Conservation (phyloP, 1,284 basidiomycete genomes). For the Rhizoctonia solani region DNA sequence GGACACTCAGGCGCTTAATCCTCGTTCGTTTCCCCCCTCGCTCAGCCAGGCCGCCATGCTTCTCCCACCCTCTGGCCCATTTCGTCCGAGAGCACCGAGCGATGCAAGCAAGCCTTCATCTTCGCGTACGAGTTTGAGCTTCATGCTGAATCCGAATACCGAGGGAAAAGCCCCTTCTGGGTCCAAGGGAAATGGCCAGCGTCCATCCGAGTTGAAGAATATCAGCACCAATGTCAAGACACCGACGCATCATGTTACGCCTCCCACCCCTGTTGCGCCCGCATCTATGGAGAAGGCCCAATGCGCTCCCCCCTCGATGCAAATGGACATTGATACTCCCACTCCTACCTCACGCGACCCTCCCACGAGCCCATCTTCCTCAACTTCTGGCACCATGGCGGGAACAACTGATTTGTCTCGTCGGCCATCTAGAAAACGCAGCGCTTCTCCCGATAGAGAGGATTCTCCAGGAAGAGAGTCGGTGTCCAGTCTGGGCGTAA, state of each 20-base stretch:
- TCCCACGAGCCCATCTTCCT: no score
- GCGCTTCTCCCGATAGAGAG: conserved; percentile 10
- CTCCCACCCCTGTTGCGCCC: conserved; percentile 19
- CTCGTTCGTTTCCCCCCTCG: not conserved
- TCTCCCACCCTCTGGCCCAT: no score
- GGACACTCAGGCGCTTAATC: not conserved
- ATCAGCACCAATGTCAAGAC: no score
- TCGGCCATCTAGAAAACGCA: conserved; percentile 9
- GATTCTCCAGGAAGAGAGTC: conserved; percentile 15
- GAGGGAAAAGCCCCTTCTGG: not conserved
- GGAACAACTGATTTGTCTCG: no score
- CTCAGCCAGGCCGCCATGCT: not conserved
- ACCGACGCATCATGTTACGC: conserved; percentile 11
- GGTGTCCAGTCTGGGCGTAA: conserved; percentile 4
- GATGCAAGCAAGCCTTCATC: no score
- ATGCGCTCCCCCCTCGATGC: no score
- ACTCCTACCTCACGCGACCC: no score
- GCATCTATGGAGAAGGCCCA: conserved; percentile 4
- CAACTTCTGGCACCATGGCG: not conserved
- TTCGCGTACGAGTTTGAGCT: conserved; percentile 22
- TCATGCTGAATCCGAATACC: conserved; percentile 19
- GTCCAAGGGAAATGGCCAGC: not conserved
- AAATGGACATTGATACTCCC: no score
- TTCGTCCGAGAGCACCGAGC: not conserved
- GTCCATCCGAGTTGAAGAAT: no score